Base-by-base conservation (phyloP, 305 asterid species). In the Solanum hybrid region DNA sequence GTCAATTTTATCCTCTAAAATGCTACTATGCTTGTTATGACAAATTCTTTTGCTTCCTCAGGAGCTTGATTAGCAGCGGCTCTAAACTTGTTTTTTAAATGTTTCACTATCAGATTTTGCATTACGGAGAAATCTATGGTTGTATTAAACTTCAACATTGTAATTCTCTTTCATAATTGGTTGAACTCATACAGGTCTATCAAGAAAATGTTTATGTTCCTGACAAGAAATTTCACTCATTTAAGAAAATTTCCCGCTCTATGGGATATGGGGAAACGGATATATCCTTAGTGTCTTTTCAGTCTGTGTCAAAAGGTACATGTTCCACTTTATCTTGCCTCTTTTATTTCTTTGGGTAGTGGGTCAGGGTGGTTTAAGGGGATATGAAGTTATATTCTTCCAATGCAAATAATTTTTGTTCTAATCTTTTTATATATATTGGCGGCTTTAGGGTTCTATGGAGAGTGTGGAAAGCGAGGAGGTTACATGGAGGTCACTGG, bases 401-500 rank as follows among this genome's bases (percentile, higher is more conserved):
- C 17, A 45, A 51, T 84, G 76, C 77, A 11, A 85, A 84, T 29
- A 45, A 6, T 1, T 81, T 80, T 57, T 85, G 77, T 31, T 31
- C 77, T 31, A 6, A 57, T 85, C n/a, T 68, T 75, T 20, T 34
- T 22, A 15, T 68, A 22, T 29, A 34, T n/a, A 70, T 89, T 81
- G 51, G 36, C 6, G 87, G 31, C 77, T 79, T 34, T 87, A 97
- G 99, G 98, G 37, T 97, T 94, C 91, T 94, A 97, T 88, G 99
- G 95, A 61, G 99, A 97, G 93, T 97, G 99, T 89, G 99, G 98
- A 92, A 97, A 94, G 92, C 90, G 98, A 92, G 98, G 99, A 92
- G 98, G 99, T 87, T 97, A 97, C 91, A 96, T 97, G 98, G 99
- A 96, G 92, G 93, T 97, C 86, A 96, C 97, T 77, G 98, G 99